These are phyloP conservation scores for Coniella lustricola DNA, from an alignment of 2,329 filamentous ascomycete species.

Conservation along the genomic window DNA sequence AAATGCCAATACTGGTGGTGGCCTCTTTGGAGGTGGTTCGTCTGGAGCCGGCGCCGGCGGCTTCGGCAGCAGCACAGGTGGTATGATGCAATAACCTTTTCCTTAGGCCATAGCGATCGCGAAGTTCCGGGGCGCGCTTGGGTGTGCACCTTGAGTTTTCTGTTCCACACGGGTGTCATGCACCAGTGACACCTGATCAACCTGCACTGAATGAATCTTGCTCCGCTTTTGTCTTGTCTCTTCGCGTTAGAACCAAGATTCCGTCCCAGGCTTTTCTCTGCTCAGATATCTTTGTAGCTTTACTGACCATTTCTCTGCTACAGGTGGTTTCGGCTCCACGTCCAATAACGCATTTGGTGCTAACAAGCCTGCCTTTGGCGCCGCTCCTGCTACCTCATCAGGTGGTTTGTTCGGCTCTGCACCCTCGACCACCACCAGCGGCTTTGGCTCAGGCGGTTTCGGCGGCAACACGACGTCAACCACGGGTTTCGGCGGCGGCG, in stretches of 20 bases:
- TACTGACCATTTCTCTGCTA: conserved; percentile 3
- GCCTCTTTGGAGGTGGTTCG: conserved; percentile 38
- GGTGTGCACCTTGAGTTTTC: neutral
- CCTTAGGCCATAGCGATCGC: conserved; percentile 15
- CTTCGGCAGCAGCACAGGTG: conserved; percentile 26
- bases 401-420: conserved; percentile 40
- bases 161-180: conserved; percentile 5
- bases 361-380: conserved; percentile 50
- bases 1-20: conserved; percentile 24
- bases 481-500: conserved; percentile 31
- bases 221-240: neutral
- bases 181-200: conserved; percentile 2
- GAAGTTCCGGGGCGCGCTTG: conserved; percentile 6
- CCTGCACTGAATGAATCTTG: neutral
- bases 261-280: neutral
- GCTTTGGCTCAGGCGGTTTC: conserved; percentile 37
- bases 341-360: conserved; percentile 30
- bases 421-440: conserved; percentile 29
- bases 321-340: conserved; percentile 30
- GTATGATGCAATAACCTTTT: conserved; percentile 17
- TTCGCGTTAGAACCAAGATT: neutral
- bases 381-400: conserved; percentile 31
- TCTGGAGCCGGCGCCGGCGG: conserved; percentile 28
- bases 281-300: neutral
- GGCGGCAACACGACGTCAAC: conserved; percentile 27